Evolutionary conservation across 2,329 filamentous ascomycete species (phyloP).

Genomic region (Aureobasidium zeae): DNA sequence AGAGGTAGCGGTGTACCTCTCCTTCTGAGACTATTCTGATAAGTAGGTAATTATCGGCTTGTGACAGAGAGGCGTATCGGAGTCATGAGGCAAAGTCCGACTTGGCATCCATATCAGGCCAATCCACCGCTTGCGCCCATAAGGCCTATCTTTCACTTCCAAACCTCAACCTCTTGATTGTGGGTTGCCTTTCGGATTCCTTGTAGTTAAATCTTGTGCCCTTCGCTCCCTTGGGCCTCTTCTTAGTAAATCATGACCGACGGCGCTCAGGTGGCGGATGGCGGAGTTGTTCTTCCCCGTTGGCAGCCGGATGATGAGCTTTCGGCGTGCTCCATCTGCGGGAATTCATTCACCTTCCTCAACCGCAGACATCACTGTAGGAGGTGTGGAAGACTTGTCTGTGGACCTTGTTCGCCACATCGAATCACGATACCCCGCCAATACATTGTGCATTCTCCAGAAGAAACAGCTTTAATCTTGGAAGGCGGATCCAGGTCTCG

Average conservation of each 20-base stretch:
- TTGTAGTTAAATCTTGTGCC: background rate
- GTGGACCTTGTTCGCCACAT: constrained; percentile 81
- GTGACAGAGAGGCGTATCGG: too few relatives aligned
- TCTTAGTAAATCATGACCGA: constrained; percentile 6
- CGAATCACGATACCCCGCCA: constrained; percentile 89
- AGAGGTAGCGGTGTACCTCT: too few relatives aligned
- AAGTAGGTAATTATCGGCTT: too few relatives aligned
- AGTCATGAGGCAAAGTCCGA: background rate
- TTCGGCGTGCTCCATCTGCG: constrained; percentile 75
- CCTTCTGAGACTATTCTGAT: too few relatives aligned
- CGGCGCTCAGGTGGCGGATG: background rate
- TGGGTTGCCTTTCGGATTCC: too few relatives aligned
- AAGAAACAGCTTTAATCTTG: constrained; percentile 20
- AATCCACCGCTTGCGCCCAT: constrained; percentile 6
- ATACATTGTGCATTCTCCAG: constrained; percentile 77
- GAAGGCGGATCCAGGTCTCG: constrained; percentile 35
- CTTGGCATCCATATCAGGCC: constrained; percentile 5
- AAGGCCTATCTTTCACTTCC: background rate
- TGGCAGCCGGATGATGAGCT: constrained; percentile 89
- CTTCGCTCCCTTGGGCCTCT: background rate
- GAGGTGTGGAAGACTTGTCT: constrained; percentile 91
- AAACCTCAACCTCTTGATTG: background rate
- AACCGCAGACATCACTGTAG: constrained; percentile 90
- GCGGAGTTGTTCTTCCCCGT: constrained; percentile 54
- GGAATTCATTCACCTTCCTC: constrained; percentile 69